phyloP scores from a whole-genome alignment of 169 alveolate species.

The Plasmodium fragile region DNA sequence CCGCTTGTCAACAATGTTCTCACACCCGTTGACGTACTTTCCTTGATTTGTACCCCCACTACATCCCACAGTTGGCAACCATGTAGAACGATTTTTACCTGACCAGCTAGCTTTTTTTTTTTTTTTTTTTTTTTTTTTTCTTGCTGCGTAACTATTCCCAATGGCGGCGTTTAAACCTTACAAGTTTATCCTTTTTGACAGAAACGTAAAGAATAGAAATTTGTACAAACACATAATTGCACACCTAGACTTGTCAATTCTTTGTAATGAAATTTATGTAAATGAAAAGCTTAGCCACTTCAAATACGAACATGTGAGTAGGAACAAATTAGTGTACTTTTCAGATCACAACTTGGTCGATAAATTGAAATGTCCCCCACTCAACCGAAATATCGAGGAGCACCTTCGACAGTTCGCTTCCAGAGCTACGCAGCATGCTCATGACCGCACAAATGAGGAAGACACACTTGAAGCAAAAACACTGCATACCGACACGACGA shows the following conservation, averaged over 20 bases:
- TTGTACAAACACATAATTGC: slow-evolving; percentile 28
- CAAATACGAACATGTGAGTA: slow-evolving; percentile 20
- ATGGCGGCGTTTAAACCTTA: slow-evolving; percentile 74
- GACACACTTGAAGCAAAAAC: neutral
- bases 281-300: slow-evolving; percentile 28
- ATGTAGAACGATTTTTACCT: slow-evolving; percentile 2
- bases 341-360: slow-evolving; percentile 16
- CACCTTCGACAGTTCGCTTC: neutral
- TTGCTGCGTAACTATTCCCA: neutral
- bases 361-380: neutral
- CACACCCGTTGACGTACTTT: neutral
- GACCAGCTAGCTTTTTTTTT: slow-evolving; percentile 1
- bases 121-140: neutral
- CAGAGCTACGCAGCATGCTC: neutral
- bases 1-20: neutral
- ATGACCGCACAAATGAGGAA: neutral
- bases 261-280: slow-evolving; percentile 63
- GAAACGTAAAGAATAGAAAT: slow-evolving; percentile 9
- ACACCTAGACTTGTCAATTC: slow-evolving; percentile 35
- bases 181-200: slow-evolving; percentile 46
- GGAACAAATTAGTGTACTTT: slow-evolving; percentile 28
- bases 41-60: neutral
- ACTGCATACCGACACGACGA: neutral
- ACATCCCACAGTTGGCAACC: neutral
- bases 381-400: neutral